Evolutionary conservation across 2,329 filamentous ascomycete species (phyloP), one percentile per base, ranked within the genome.

Genomic region (Colletotrichum sp.): DNA sequence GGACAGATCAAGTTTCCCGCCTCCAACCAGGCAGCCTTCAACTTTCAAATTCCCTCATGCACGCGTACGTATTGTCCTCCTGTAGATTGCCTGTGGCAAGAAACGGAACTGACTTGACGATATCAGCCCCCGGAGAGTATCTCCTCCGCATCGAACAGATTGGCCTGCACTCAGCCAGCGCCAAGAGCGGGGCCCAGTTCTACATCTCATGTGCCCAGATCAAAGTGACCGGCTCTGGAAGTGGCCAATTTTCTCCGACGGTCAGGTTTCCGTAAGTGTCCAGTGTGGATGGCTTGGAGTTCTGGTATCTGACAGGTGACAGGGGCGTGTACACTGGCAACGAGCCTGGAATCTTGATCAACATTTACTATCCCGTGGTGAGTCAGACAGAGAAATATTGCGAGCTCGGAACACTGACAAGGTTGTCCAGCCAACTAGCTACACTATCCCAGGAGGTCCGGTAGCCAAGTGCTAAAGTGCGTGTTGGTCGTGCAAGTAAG

Each of bases 61-160:
- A 76, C 74, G 24, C 74, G 74, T 76, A 63, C 21, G 71, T 74
- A 12, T 28, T 28, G 3, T 9, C n/a, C 48, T n/a, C 12, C 7
- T 28, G 43, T 9, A 21, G 58, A 61, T 14, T 21, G 4, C 8
- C 13, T 9, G 26, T 12, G 2, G 8, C 18, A 32, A n/a, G 30
- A 5, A 48, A 8, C 30, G 28, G 10, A 13, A 65, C 30, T 59
- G 24, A 68, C 24, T 9, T 32, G 36, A 24, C 10, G 3, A 14
- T 8, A 6, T 7, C 7, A 75, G 73, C 73, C 38, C 69, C 73
- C 21, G 81, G 81, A 24, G 81, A 82, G 38, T 83, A 83, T 73
- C 81, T 83, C 55, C 79, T 85, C 76, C 83, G 84, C 18, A 83
- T 81, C 18, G 84, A 85, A 78, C 83, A 85, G 73, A 74, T 85